These are phyloP conservation scores for Mycosphaerella arachidis DNA, from an alignment of 2,329 filamentous ascomycete genomes.

Conservation along the genomic window DNA sequence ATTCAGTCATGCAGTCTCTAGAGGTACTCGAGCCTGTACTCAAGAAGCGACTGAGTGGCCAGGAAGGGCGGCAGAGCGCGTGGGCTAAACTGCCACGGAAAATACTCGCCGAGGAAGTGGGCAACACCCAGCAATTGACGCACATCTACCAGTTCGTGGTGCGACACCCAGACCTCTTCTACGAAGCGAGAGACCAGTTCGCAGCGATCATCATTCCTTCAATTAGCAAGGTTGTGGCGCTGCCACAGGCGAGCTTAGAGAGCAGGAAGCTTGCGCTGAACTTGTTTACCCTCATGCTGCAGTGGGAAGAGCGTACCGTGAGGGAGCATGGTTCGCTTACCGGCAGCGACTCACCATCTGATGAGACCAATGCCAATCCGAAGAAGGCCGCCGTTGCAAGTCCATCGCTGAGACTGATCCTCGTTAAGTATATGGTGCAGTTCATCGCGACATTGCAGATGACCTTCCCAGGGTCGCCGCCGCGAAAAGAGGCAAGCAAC, in stretches of 20 bases:
- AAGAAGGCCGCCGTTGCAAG: slow-evolving; percentile 37
- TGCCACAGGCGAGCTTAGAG: slow-evolving; percentile 81
- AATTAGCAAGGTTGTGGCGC: slow-evolving; percentile 78
- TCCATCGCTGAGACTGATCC: slow-evolving; percentile 63
- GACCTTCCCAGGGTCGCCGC: slow-evolving; percentile 67
- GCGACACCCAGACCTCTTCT: slow-evolving; percentile 87
- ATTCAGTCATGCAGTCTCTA: slow-evolving; percentile 86
- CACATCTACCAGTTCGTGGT: slow-evolving; percentile 97
- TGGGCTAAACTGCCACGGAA: slow-evolving; percentile 90
- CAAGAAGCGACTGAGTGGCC: slow-evolving; percentile 71
- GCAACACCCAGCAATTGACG: slow-evolving; percentile 91
- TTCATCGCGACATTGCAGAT: slow-evolving; percentile 91
- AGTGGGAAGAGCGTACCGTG: slow-evolving; percentile 83
- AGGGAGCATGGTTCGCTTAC: slow-evolving; percentile 49
- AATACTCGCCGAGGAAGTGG: slow-evolving; percentile 87
- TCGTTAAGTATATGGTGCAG: slow-evolving; percentile 91
- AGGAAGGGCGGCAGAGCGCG: slow-evolving; percentile 68
- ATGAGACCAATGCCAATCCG: slow-evolving; percentile 13
- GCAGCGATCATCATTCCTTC: slow-evolving; percentile 83
- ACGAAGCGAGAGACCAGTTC: slow-evolving; percentile 89
- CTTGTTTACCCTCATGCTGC: slow-evolving; percentile 84
- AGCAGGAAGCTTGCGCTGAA: slow-evolving; percentile 87
- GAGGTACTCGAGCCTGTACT: slow-evolving; percentile 94
- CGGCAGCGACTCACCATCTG: slow-evolving; percentile 24
- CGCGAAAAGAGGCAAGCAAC: slow-evolving; percentile 54